Evolutionary conservation across 768 basidiomycete genomes (phyloP).

Genomic region (Suillus hirtellus): DNA sequence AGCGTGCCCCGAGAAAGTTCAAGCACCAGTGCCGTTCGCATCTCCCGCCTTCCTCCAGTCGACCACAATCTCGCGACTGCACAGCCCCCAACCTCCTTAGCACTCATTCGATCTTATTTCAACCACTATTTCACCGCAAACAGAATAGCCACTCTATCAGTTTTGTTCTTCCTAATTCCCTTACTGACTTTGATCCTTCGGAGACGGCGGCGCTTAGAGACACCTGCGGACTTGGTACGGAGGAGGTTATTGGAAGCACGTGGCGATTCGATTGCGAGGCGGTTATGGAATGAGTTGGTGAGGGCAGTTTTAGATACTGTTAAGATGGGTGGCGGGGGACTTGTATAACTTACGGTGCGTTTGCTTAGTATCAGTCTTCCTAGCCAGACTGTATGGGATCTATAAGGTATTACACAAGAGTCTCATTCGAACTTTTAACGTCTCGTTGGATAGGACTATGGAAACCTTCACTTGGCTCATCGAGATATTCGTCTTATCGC

Average conservation of each 20-base stretch:
- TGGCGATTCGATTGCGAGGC: slow-evolving; percentile 35
- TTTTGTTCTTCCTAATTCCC: slow-evolving; percentile 44
- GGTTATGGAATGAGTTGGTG: slow-evolving; percentile 53
- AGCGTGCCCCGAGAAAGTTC: slow-evolving; percentile 17
- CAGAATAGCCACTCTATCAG: slow-evolving; percentile 46
- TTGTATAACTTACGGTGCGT: slow-evolving; percentile 45
- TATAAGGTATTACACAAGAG: no score
- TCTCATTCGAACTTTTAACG: background rate
- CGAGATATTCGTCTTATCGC: background rate
- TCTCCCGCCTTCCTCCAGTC: slow-evolving; percentile 14
- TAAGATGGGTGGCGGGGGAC: slow-evolving; percentile 74
- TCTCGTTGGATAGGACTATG: slow-evolving; percentile 7
- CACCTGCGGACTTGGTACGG: slow-evolving; percentile 56
- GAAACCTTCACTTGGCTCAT: slow-evolving; percentile 13
- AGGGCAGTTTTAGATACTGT: slow-evolving; percentile 64
- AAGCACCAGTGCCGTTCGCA: slow-evolving; percentile 18
- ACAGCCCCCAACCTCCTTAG: slow-evolving; percentile 29
- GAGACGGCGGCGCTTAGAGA: slow-evolving; percentile 39
- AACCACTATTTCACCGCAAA: slow-evolving; percentile 48
- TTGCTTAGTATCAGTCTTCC: background rate
- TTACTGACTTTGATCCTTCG: slow-evolving; percentile 51
- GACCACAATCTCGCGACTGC: slow-evolving; percentile 14
- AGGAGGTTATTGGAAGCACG: slow-evolving; percentile 49
- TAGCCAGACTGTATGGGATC: background rate
- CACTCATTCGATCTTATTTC: slow-evolving; percentile 50